phyloP scores from a whole-genome alignment of 2,329 filamentous ascomycete species.

The Cercospora janseana region DNA sequence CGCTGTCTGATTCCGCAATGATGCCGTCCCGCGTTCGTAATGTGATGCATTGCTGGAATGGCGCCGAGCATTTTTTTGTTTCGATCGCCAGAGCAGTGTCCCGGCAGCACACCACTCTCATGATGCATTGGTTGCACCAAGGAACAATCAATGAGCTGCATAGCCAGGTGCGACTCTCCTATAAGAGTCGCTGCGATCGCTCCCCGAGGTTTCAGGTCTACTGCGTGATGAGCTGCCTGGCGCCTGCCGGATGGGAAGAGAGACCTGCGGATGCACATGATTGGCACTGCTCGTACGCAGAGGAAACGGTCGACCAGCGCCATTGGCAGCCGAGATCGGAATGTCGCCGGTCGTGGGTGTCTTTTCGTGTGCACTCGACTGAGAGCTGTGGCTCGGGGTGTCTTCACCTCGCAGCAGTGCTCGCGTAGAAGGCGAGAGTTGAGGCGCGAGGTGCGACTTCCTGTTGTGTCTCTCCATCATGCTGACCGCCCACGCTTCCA shows the following conservation, averaged over 20 bases:
- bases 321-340: conserved; percentile 32
- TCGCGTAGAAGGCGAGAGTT: conserved; percentile 73
- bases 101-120: too few relatives aligned
- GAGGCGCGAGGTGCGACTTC: conserved; percentile 85
- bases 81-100: too few relatives aligned
- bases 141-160: conserved; percentile 16
- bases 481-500: conserved; percentile 88
- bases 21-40: too few relatives aligned
- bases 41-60: too few relatives aligned
- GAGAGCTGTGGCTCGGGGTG: conserved; percentile 26
- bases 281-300: conserved; percentile 44
- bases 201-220: conserved; percentile 32
- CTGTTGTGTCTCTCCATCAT: conserved; percentile 95
- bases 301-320: conserved; percentile 41
- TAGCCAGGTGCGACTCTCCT: conserved; percentile 30
- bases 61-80: too few relatives aligned
- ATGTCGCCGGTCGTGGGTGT: conserved; percentile 36
- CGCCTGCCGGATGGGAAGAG: conserved; percentile 48
- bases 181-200: conserved; percentile 31
- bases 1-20: too few relatives aligned
- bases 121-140: too few relatives aligned
- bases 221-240: conserved; percentile 23
- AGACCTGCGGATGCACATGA: conserved; percentile 38
- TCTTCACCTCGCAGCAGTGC: conserved; percentile 62
- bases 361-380: conserved; percentile 23